Evolutionary conservation across 306 rosid species (phyloP).

Genomic region (Prinsepia uniflora): DNA sequence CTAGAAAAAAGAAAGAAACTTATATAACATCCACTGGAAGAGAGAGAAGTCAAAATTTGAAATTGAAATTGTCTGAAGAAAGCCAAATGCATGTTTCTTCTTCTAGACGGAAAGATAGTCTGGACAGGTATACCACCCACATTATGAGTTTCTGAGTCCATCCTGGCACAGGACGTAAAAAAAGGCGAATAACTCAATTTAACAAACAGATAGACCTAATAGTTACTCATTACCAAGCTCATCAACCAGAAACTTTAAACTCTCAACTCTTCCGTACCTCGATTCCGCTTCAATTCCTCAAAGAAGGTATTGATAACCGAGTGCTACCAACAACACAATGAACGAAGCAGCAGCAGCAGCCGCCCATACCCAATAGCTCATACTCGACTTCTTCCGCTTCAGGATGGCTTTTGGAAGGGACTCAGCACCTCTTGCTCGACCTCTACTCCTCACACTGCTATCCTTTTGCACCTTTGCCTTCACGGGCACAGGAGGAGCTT

Average conservation of each 20-base stretch:
- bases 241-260: too few relatives aligned
- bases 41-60: too few relatives aligned
- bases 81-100: not conserved
- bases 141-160: not conserved
- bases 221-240: too few relatives aligned
- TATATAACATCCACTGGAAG: not conserved
- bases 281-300: not conserved
- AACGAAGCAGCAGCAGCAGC: constrained; percentile 60
- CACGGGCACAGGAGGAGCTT: constrained; percentile 33
- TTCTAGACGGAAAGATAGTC: not conserved
- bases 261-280: too few relatives aligned
- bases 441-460: constrained; percentile 40
- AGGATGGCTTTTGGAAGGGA: constrained; percentile 52
- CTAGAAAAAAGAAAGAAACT: too few relatives aligned
- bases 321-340: constrained; percentile 37
- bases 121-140: not conserved
- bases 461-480: constrained; percentile 55
- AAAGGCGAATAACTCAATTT: too few relatives aligned
- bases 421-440: constrained; percentile 49
- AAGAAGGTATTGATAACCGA: constrained; percentile 57
- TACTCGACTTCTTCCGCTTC: constrained; percentile 64
- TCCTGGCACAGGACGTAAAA: too few relatives aligned
- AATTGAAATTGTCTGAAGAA: not conserved
- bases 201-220: too few relatives aligned
- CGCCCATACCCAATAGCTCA: constrained; percentile 62